Evolutionary conservation across 495 filamentous ascomycete species (phyloP).

Genomic region (Friedmanniomyces simplex): DNA sequence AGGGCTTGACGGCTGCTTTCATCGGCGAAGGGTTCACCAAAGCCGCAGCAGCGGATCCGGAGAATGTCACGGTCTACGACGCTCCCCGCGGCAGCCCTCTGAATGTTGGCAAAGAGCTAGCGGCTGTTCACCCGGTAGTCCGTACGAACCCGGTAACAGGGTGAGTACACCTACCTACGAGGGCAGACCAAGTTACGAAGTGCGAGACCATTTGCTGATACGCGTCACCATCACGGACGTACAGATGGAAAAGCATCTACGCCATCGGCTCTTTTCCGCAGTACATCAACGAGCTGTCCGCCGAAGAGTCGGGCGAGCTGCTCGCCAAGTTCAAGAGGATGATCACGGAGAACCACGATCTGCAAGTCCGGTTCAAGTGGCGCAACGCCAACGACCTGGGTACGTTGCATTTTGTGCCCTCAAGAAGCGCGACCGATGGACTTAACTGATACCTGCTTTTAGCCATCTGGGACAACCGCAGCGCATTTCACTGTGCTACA

Average conservation of each 20-base stretch:
- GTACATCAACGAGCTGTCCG: slow-evolving; percentile 54
- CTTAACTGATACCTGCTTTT: neutral
- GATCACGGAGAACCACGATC: slow-evolving; percentile 67
- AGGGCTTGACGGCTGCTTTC: slow-evolving; percentile 58
- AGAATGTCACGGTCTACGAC: slow-evolving; percentile 44
- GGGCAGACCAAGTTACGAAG: too few species aligned
- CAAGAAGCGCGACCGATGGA: neutral
- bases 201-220: too few species aligned
- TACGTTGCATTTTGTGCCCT: neutral
- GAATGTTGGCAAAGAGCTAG: slow-evolving; percentile 54
- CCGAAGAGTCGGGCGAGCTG: slow-evolving; percentile 52
- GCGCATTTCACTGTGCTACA: slow-evolving; percentile 60
- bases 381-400: slow-evolving; percentile 29
- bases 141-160: slow-evolving; percentile 66
- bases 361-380: slow-evolving; percentile 59
- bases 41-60: slow-evolving; percentile 40
- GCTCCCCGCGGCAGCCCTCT: slow-evolving; percentile 49
- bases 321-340: slow-evolving; percentile 35
- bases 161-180: too few species aligned
- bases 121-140: slow-evolving; percentile 59
- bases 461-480: slow-evolving; percentile 72
- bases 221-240: too few species aligned
- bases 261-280: slow-evolving; percentile 53
- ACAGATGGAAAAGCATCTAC: slow-evolving; percentile 53
- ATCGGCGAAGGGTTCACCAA: slow-evolving; percentile 50